Percentiles rank a stretch among this genome's conserved stretches.
Evolutionary conservation across 768 basidiomycete species (phyloP).

Genomic region (Obba rivulosa): DNA sequence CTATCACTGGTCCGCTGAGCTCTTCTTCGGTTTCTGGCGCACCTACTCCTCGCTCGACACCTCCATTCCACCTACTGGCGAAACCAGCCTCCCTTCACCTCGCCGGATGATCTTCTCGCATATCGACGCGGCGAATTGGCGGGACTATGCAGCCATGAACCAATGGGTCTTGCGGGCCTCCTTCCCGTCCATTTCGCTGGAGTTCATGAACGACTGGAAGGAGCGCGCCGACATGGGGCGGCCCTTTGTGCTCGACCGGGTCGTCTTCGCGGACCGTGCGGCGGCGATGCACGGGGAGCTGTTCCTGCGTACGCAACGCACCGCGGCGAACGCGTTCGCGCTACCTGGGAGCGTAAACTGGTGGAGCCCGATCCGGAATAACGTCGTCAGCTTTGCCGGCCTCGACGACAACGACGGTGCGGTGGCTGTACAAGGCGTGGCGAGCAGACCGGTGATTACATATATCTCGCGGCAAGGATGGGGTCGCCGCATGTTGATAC

Average conservation of each 20-base stretch:
- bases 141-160: conserved; percentile 90
- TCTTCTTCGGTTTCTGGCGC: conserved; percentile 90
- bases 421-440: conserved; percentile 28
- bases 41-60: conserved; percentile 82
- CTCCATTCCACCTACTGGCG: conserved; percentile 56
- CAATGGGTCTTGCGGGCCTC: conserved; percentile 75
- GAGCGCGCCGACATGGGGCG: conserved; percentile 69
- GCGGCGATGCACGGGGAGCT: conserved; percentile 72
- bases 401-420: conserved; percentile 37
- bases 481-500: conserved; percentile 78
- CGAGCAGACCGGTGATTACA: conserved; percentile 73
- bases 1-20: conserved; percentile 91
- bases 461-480: conserved; percentile 89
- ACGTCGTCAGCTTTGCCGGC: conserved; percentile 69
- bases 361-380: conserved; percentile 78
- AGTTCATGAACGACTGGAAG: conserved; percentile 79
- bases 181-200: conserved; percentile 77
- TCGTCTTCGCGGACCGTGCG: conserved; percentile 80
- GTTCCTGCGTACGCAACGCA: conserved; percentile 68
- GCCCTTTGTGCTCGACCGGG: conserved; percentile 80
- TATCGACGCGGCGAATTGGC: conserved; percentile 73
- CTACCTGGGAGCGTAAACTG: conserved; percentile 74
- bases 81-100: conserved; percentile 66
- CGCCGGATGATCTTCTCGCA: conserved; percentile 75
- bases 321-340: conserved; percentile 67